Percentiles rank a stretch among this genome's conserved stretches.
phyloP scores from a whole-genome alignment of 116 monocot species.

The Papilionanthe hybrid region DNA sequence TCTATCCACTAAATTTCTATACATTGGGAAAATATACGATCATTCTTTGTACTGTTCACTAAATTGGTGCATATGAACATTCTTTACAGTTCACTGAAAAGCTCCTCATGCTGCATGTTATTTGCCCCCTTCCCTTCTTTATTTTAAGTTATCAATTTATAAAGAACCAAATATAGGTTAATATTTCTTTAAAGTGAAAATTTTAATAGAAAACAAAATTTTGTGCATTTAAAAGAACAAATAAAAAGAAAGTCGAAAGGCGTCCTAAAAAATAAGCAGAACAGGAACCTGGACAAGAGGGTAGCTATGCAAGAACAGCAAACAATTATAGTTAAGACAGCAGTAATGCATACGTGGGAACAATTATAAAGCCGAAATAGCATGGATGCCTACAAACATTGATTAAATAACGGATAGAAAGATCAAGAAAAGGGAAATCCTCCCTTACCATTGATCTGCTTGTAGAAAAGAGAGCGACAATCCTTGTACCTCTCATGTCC shows the following conservation, averaged over 20 bases:
- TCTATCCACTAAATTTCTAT: neutral
- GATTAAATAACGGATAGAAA: neutral
- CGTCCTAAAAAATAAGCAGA: neutral
- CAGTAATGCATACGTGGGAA: neutral
- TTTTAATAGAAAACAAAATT: neutral
- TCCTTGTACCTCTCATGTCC: constrained; percentile 96
- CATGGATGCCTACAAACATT: neutral
- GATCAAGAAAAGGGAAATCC: neutral
- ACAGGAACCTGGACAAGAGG: neutral
- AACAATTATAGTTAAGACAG: neutral
- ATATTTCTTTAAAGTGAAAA: neutral
- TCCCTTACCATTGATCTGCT: constrained; percentile 81
- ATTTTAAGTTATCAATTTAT: neutral
- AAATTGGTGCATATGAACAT: neutral
- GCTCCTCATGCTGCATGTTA: neutral
- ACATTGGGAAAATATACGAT: neutral
- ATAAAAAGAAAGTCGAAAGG: neutral
- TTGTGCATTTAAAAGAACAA: neutral
- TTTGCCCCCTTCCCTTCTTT: neutral
- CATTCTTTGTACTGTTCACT: too few relatives aligned
- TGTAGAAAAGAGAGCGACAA: constrained; percentile 85
- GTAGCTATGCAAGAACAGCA: neutral
- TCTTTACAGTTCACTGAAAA: neutral
- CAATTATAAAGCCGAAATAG: neutral
- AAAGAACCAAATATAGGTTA: neutral